Percentiles rank a stretch among this genome's conserved stretches.
Conservation (phyloP, 257 asterid genomes). For the Verbena officinalis region DNA sequence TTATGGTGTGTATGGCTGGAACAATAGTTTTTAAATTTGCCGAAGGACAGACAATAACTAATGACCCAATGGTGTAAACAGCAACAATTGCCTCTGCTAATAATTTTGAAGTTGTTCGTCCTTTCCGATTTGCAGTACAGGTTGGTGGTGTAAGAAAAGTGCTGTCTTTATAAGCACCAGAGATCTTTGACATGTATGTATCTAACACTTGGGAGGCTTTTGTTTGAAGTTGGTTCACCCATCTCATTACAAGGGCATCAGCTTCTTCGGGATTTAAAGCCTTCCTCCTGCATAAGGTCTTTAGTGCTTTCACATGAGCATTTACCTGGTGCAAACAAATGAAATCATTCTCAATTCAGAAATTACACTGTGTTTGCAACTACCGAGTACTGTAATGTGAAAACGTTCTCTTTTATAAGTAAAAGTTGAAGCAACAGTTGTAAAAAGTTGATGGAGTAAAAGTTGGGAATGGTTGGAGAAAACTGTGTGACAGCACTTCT, state of each 20-base stretch:
- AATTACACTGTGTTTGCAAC: background rate
- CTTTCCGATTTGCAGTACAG: conserved; percentile 37
- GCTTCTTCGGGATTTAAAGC: conserved; percentile 64
- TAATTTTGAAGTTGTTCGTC: conserved; percentile 43
- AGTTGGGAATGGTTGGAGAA: too few species aligned
- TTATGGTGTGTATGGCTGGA: conserved; percentile 72
- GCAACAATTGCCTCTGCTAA: conserved; percentile 60
- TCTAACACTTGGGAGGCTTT: conserved; percentile 65
- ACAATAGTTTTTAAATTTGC: conserved; percentile 57
- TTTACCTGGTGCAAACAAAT: conserved; percentile 66
- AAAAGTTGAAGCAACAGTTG: too few species aligned
- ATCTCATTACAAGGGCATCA: conserved; percentile 63
- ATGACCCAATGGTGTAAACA: conserved; percentile 78
- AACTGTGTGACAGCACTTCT: too few species aligned
- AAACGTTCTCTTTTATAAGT: too few species aligned
- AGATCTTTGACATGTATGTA: conserved; percentile 51
- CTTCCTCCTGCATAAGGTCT: conserved; percentile 80
- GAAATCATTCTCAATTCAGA: background rate
- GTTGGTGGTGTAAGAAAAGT: conserved; percentile 58
- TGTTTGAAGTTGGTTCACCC: conserved; percentile 68
- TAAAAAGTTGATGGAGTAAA: too few species aligned
- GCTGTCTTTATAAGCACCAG: conserved; percentile 40
- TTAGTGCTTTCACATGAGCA: conserved; percentile 92
- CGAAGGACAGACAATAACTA: conserved; percentile 72
- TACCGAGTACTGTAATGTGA: background rate